These are phyloP conservation scores for Endothia cerciana DNA, from an alignment of 2,329 filamentous ascomycete species.

Conservation along the genomic window DNA sequence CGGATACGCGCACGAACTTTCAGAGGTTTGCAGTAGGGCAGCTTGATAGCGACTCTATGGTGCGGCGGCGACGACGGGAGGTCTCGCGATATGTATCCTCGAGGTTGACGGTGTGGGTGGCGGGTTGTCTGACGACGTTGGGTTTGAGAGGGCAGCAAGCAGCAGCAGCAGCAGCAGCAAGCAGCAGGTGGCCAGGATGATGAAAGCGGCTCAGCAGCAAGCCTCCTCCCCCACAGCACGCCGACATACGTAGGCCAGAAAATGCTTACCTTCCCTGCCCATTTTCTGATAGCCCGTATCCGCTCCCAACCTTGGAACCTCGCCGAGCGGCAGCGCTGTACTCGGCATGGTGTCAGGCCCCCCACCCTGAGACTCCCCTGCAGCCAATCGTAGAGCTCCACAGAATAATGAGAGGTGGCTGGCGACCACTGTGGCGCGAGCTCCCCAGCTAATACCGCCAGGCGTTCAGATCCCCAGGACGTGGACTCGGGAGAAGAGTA, in stretches of 20 bases:
- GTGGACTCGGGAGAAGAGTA: no score
- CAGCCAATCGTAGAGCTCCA: slow-evolving; percentile 15
- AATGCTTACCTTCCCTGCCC: slow-evolving; percentile 16
- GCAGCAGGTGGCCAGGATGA: slow-evolving; percentile 16
- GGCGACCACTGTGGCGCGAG: slow-evolving; percentile 12
- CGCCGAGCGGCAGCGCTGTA: slow-evolving; percentile 10
- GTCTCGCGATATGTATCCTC: slow-evolving; percentile 9
- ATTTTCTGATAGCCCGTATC: slow-evolving; percentile 5
- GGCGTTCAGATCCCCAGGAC: slow-evolving; percentile 43
- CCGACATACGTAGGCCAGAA: slow-evolving; percentile 14
- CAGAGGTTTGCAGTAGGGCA: neutral
- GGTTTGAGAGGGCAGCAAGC: slow-evolving; percentile 32
- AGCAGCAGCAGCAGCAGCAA: neutral
- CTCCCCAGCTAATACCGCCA: slow-evolving; percentile 32
- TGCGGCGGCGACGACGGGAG: neutral
- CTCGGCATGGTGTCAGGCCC: neutral
- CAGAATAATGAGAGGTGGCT: slow-evolving; percentile 1
- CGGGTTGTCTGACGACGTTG: neutral
- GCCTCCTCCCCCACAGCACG: slow-evolving; percentile 3
- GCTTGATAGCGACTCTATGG: neutral
- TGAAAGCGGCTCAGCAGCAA: slow-evolving; percentile 22
- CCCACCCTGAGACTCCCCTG: neutral
- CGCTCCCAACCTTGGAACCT: slow-evolving; percentile 1
- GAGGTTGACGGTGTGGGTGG: slow-evolving; percentile 1
- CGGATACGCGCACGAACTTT: slow-evolving; percentile 5